A percentile compares a stretch with the other conserved stretches of the same genome.
phyloP scores from a whole-genome alignment of 2,329 filamentous ascomycete species.

The Neofusicoccum umdonicola region DNA sequence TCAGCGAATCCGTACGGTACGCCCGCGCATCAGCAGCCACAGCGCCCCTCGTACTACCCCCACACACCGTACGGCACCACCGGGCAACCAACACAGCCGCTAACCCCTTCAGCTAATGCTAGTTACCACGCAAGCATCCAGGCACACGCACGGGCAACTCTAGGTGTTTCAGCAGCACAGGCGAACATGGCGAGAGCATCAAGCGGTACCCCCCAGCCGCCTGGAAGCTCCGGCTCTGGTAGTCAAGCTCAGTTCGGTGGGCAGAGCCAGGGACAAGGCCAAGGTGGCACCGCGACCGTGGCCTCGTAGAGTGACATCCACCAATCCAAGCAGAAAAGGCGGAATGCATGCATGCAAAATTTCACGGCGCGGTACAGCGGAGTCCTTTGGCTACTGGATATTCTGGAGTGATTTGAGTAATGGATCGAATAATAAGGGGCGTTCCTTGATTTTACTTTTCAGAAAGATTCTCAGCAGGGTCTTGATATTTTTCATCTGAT shows the following conservation, averaged over 20 bases:
- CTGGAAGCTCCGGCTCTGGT: conserved; percentile 26
- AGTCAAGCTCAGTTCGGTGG: neutral
- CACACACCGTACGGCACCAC: conserved; percentile 19
- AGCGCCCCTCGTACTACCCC: conserved; percentile 5
- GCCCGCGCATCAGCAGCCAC: conserved; percentile 3
- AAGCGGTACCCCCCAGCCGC: conserved; percentile 38
- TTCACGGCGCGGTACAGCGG: neutral
- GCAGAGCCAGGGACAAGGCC: conserved; percentile 20
- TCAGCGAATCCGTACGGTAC: conserved; percentile 22
- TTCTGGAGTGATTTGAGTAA: neutral
- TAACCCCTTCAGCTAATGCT: conserved; percentile 34
- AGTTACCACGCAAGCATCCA: conserved; percentile 13
- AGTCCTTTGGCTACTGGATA: neutral
- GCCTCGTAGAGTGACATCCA: conserved; percentile 7
- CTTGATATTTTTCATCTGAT: neutral
- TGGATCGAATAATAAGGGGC: neutral
- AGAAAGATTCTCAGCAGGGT: neutral
- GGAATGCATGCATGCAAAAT: neutral
- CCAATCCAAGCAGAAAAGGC: neutral
- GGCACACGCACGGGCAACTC: conserved; percentile 35
- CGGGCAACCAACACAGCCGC: conserved; percentile 34
- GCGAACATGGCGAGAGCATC: conserved; percentile 29
- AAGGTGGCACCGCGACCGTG: conserved; percentile 25
- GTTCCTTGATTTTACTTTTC: neutral
- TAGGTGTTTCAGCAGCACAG: conserved; percentile 24